phyloP scores from a whole-genome alignment of 169 alveolate genomes.

The Plasmodium ovale region DNA sequence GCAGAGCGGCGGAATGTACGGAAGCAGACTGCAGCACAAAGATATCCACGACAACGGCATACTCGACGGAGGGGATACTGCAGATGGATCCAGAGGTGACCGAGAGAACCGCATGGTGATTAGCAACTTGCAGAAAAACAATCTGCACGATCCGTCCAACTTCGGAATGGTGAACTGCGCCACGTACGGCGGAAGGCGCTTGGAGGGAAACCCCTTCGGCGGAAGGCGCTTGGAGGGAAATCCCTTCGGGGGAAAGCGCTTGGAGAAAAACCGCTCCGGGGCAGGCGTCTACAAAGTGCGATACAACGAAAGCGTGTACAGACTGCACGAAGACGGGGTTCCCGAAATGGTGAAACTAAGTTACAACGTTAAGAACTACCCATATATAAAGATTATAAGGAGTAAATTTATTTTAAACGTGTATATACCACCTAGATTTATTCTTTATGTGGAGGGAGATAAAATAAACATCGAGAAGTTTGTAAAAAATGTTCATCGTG shows the following conservation, averaged over 20 bases:
- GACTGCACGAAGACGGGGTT: slow-evolving; percentile 80
- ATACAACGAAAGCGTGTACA: slow-evolving; percentile 29
- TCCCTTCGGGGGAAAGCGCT: background rate
- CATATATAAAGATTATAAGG: slow-evolving; percentile 82
- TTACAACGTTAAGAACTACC: slow-evolving; percentile 80
- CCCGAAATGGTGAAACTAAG: slow-evolving; percentile 82
- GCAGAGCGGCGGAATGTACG: background rate
- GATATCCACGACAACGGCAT: background rate
- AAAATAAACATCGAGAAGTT: slow-evolving; percentile 75
- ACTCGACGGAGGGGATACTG: too few species aligned
- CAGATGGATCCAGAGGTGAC: too few species aligned
- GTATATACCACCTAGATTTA: slow-evolving; percentile 88
- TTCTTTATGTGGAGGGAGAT: slow-evolving; percentile 87
- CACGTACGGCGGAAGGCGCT: background rate
- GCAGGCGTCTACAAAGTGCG: slow-evolving; percentile 37
- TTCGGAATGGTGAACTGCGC: slow-evolving; percentile 24
- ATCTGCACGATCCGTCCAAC: slow-evolving; percentile 21
- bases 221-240: slow-evolving; percentile 16
- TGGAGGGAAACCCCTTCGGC: background rate
- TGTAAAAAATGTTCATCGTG: slow-evolving; percentile 72
- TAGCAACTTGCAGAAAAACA: slow-evolving; percentile 12
- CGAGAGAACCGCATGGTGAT: background rate
- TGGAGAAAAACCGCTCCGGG: background rate
- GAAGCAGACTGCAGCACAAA: too few species aligned
- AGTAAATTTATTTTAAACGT: slow-evolving; percentile 82